phyloP scores from a whole-genome alignment of 768 basidiomycete genomes.

The Thelephora ganbajun region DNA sequence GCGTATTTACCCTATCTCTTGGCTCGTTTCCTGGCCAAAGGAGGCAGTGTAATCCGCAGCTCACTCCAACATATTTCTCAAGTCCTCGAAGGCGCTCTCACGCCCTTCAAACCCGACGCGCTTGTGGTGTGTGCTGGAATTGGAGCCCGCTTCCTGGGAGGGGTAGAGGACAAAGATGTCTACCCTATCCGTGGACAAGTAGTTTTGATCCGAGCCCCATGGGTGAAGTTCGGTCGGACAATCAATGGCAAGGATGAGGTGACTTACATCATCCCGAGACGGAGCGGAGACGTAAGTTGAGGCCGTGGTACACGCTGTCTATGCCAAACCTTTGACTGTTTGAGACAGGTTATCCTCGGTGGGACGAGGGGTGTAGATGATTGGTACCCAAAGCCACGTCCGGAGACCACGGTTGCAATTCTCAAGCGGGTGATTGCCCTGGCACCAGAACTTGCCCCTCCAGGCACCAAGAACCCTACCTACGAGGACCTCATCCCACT shows the following conservation, averaged over 20 bases:
- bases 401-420: slow-evolving; percentile 47
- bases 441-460: slow-evolving; percentile 19
- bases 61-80: slow-evolving; percentile 57
- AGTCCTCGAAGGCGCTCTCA: slow-evolving; percentile 44
- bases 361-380: slow-evolving; percentile 45
- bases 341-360: slow-evolving; percentile 37
- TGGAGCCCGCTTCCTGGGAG: slow-evolving; percentile 36
- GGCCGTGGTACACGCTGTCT: background rate
- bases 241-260: slow-evolving; percentile 23
- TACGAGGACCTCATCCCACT: slow-evolving; percentile 24
- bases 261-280: slow-evolving; percentile 54
- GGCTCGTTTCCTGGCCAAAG: slow-evolving; percentile 38
- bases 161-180: slow-evolving; percentile 34
- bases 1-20: slow-evolving; percentile 52
- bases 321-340: background rate
- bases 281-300: slow-evolving; percentile 34
- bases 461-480: slow-evolving; percentile 15
- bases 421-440: slow-evolving; percentile 28
- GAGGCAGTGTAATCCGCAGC: slow-evolving; percentile 48
- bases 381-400: slow-evolving; percentile 57
- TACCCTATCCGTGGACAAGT: slow-evolving; percentile 36
- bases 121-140: slow-evolving; percentile 63
- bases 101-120: slow-evolving; percentile 26
- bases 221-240: slow-evolving; percentile 38
- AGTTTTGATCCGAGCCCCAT: slow-evolving; percentile 30